Evolutionary conservation across 768 basidiomycete species (phyloP), one percentile per base, ranked within the genome.

Genomic region (Phylloporus arenicola): DNA sequence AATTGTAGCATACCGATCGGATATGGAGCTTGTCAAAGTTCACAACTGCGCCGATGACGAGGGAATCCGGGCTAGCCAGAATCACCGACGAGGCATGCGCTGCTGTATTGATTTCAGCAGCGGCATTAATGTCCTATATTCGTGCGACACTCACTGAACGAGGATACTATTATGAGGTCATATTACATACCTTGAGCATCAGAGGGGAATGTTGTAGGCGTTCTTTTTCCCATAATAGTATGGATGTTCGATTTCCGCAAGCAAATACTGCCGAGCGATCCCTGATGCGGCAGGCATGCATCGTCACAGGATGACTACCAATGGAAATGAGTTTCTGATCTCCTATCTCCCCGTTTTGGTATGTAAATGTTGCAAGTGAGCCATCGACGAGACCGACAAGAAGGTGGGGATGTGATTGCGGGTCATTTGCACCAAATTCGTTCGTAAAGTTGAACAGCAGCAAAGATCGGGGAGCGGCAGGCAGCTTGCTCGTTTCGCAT

Each of bases 21-120:
- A 94, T 82, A 58, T 94, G 87, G 64, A 92, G 75, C 64, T 88
- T 88, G 55, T 88, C 81, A 11, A 91, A 71, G 52, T 85, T 78
- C 29, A 73, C 70, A 12, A 91, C 76, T 6, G 70, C 70, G 8
- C 91, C 92, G 40, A 95, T 79, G 43, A 78, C 68, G 14, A 93
- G 65, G 0, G 75, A 70, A 6, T 72, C 71, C 0, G 75, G 62
- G 3, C 79, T 76, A 10, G 80, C 80, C 38, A 92, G 64, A 19
- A 87, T 58, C n/a, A 91, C 64, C 1, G 82, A 79, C 1, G 75
- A 71, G 20, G 68, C 64, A 68, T 81, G 83, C 7, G 61, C 62
- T 35, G 59, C 51, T 4, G 77, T 75, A 50, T 82, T 77, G 19
- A 91, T 51, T 27, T 66, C 66, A 1, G 75, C 71, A 14, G 78